Conservation (phyloP, 805 yeast species). For the Kazachstania bromeliacearum region DNA sequence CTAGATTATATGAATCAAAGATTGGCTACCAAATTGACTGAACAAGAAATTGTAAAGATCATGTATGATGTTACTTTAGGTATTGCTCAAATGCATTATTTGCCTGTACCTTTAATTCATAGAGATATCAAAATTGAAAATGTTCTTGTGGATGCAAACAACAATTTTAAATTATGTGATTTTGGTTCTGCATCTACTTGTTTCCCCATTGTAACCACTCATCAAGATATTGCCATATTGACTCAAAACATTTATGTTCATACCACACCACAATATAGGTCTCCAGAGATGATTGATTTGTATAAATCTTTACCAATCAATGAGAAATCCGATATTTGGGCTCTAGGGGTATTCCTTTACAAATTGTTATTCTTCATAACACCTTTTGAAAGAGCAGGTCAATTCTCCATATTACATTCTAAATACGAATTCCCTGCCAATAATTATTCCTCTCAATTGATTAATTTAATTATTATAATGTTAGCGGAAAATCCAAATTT, state of each 20-base stretch:
- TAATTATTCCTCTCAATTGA: conserved; percentile 58
- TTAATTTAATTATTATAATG: conserved; percentile 69
- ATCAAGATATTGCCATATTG: conserved; percentile 63
- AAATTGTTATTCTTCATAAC: conserved; percentile 89
- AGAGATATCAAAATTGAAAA: conserved; percentile 93
- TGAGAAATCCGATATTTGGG: conserved; percentile 95
- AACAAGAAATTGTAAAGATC: conserved; percentile 69
- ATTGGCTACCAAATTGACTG: conserved; percentile 68
- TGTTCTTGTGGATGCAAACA: conserved; percentile 65
- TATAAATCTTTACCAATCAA: conserved; percentile 77
- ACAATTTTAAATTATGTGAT: conserved; percentile 78
- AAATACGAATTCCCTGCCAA: conserved; percentile 76
- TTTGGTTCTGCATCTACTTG: conserved; percentile 73
- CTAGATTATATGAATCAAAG: conserved; percentile 87
- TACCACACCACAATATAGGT: conserved; percentile 91
- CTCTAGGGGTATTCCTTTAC: conserved; percentile 83
- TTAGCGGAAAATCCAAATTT: conserved; percentile 73
- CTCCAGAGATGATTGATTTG: conserved; percentile 94
- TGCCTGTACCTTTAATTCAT: conserved; percentile 67
- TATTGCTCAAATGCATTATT: conserved; percentile 77
- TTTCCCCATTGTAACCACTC: conserved; percentile 57
- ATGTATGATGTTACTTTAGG: conserved; percentile 77
- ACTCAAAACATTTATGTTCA: conserved; percentile 81
- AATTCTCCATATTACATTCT: conserved; percentile 79
- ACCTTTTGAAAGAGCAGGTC: conserved; percentile 82